Conservation (phyloP, 345 rosid genomes). For the Murraya koenigii region DNA sequence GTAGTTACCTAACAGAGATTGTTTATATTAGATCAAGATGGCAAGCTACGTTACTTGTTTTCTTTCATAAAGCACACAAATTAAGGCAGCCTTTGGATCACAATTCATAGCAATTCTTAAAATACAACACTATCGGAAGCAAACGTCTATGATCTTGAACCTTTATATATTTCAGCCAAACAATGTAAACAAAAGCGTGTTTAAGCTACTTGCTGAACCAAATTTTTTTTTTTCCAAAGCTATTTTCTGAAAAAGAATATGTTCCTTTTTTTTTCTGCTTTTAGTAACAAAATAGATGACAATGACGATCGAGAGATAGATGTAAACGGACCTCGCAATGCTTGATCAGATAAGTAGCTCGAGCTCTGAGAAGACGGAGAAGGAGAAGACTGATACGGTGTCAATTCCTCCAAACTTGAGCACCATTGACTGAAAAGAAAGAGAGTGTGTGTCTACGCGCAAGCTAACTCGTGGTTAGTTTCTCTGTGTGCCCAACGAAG, state of each 20-base stretch:
- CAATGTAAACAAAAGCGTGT: not conserved
- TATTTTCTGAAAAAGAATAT: too few species aligned
- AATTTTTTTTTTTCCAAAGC: too few species aligned
- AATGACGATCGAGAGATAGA: not conserved
- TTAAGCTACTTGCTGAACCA: not conserved
- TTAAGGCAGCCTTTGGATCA: not conserved
- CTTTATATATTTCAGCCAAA: not conserved
- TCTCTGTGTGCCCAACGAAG: too few species aligned
- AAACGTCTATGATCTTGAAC: not conserved
- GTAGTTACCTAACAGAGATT: not conserved
- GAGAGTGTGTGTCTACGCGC: not conserved
- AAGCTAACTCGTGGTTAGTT: too few species aligned
- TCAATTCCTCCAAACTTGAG: constrained; percentile 44
- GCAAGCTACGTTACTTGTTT: not conserved
- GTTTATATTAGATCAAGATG: not conserved
- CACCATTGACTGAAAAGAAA: constrained; percentile 26
- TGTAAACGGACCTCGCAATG: constrained; percentile 24
- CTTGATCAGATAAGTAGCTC: constrained; percentile 18
- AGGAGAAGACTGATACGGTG: constrained; percentile 11
- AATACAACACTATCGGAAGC: not conserved
- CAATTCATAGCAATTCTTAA: not conserved
- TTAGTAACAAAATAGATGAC: constrained; percentile 1
- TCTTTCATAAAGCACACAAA: too few species aligned
- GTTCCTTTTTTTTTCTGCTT: not conserved
- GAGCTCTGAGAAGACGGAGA: constrained; percentile 10